Conservation (phyloP, 495 filamentous ascomycete species). For the Neurospora cerealis region DNA sequence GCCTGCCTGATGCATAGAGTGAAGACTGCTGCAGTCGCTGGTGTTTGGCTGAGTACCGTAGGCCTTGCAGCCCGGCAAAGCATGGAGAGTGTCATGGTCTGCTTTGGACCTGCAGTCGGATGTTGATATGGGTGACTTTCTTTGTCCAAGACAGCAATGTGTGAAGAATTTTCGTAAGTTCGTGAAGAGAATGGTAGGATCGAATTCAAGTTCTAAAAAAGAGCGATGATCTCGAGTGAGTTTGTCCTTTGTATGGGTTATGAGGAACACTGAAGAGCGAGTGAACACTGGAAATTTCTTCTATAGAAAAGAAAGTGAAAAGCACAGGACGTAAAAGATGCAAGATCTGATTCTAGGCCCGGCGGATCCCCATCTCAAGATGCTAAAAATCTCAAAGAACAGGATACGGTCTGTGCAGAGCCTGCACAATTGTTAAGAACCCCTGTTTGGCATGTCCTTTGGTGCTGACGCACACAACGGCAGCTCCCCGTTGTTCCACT, state of each 20-base stretch:
- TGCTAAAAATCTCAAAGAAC: not conserved
- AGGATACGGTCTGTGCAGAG: not conserved
- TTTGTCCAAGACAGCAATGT: not conserved
- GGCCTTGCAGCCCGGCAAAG: slow-evolving; percentile 13
- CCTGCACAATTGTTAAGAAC: not conserved
- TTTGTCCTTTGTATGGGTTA: not conserved
- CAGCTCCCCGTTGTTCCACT: not conserved
- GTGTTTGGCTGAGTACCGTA: not conserved
- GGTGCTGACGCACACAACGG: not conserved
- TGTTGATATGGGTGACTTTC: not conserved
- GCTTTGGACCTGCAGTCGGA: not conserved
- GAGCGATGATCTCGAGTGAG: not conserved
- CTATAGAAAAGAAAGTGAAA: not conserved
- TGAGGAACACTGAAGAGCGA: not conserved
- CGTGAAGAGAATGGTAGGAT: not conserved
- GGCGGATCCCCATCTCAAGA: not conserved
- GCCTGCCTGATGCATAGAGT: slow-evolving; percentile 1
- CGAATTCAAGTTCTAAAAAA: not conserved
- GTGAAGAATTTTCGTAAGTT: not conserved
- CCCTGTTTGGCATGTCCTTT: not conserved
- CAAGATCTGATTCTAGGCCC: not conserved
- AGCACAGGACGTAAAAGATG: not conserved
- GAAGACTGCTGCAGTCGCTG: slow-evolving; percentile 2
- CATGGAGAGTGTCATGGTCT: slow-evolving; percentile 13
- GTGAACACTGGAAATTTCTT: not conserved